Conservation (phyloP, 768 basidiomycete genomes). For the Leccinum aurantiacum region DNA sequence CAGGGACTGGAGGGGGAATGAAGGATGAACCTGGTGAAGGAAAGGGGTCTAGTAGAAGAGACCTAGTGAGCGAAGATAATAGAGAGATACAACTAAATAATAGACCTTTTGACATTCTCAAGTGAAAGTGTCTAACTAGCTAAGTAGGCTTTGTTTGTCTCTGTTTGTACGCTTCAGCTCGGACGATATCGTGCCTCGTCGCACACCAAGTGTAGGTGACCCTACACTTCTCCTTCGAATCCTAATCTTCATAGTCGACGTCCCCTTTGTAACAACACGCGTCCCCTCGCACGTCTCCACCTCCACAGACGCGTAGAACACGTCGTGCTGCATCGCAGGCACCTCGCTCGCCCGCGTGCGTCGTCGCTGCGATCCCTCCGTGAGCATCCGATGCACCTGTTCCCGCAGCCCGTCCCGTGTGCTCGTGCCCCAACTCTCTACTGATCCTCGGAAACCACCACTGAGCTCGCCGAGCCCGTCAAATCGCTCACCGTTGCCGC, state of each 20-base stretch:
- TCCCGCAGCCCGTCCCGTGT: slow-evolving; percentile 17
- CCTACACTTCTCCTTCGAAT: slow-evolving; percentile 17
- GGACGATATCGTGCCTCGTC: slow-evolving; percentile 29
- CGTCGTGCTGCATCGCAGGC: slow-evolving; percentile 25
- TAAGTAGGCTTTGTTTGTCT: slow-evolving; percentile 12
- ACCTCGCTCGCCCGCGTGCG: slow-evolving; percentile 19
- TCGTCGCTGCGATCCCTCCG: slow-evolving; percentile 19
- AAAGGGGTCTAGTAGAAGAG: slow-evolving; percentile 32
- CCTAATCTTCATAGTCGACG: slow-evolving; percentile 6
- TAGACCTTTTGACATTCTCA: too few relatives aligned
- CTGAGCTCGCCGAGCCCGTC: slow-evolving; percentile 32
- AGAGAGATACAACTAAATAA: too few relatives aligned
- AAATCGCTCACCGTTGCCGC: slow-evolving; percentile 24
- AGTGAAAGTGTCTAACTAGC: too few relatives aligned
- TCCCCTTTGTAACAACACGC: neutral
- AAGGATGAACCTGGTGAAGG: slow-evolving; percentile 70
- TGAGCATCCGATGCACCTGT: slow-evolving; percentile 23
- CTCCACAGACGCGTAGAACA: slow-evolving; percentile 27
- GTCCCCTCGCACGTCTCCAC: slow-evolving; percentile 3
- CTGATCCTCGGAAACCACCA: slow-evolving; percentile 22
- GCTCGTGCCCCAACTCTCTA: neutral
- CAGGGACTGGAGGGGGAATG: slow-evolving; percentile 64
- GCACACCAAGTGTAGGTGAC: slow-evolving; percentile 22
- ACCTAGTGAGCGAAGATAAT: too few relatives aligned
- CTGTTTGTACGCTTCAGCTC: slow-evolving; percentile 26